Conservation (phyloP, 805 yeast species). For the Cyberlindnera mycetangii region DNA sequence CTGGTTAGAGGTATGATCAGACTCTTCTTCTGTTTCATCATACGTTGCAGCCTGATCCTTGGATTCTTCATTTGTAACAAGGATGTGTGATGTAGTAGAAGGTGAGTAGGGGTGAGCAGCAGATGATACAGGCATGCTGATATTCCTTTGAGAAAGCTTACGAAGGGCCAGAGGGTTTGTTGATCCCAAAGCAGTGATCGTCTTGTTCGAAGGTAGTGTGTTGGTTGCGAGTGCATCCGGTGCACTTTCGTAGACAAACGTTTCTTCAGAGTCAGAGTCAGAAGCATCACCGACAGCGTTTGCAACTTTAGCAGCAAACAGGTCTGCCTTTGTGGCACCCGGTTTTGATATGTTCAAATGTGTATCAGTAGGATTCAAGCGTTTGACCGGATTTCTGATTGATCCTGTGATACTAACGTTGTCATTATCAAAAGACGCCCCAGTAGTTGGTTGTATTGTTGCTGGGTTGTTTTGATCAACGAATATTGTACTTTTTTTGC, state of each 20-base stretch:
- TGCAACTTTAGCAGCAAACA: constrained; percentile 92
- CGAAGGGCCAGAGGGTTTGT: constrained; percentile 20
- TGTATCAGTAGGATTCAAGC: constrained; percentile 19
- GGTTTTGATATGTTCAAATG: constrained; percentile 23
- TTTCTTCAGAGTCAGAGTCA: constrained; percentile 87
- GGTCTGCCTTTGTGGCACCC: constrained; percentile 73
- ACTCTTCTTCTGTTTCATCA: constrained; percentile 18
- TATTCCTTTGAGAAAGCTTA: constrained; percentile 25
- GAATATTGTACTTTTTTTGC: constrained; percentile 35
- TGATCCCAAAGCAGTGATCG: constrained; percentile 9
- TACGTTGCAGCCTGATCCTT: constrained; percentile 11
- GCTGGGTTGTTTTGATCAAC: constrained; percentile 13
- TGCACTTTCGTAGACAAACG: constrained; percentile 81
- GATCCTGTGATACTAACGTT: constrained; percentile 26
- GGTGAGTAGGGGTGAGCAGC: constrained; percentile 10
- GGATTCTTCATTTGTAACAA: constrained; percentile 8
- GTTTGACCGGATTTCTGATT: constrained; percentile 23
- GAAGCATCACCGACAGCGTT: constrained; percentile 90
- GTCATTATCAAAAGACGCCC: constrained; percentile 19
- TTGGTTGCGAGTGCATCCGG: constrained; percentile 26
- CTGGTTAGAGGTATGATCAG: constrained; percentile 10
- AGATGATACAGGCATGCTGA: constrained; percentile 27
- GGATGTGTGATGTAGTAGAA: constrained; percentile 9
- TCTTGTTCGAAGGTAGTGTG: constrained; percentile 20
- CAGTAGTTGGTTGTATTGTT: constrained; percentile 11